Evolutionary conservation across 1,284 basidiomycete species (phyloP), one percentile per base, ranked within the genome.

Genomic region (Ustilago cynodontis): DNA sequence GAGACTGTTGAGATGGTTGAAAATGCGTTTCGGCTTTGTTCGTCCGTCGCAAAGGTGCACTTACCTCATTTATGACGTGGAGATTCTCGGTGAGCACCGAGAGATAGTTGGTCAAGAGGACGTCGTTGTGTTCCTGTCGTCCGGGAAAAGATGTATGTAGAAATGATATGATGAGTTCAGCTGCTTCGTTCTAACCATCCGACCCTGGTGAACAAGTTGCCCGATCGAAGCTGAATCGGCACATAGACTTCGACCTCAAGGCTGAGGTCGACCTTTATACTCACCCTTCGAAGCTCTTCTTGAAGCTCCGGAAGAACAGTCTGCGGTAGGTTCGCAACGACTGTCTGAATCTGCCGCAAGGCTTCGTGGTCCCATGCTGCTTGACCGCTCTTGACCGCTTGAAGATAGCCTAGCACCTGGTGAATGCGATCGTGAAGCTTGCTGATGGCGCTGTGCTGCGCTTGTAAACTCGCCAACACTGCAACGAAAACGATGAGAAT

Each of bases 401-500:
- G 45, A 13, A 83, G 56, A 86, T 99, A 98, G 84, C 91, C 89
- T 8, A 93, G 90, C 8, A 98, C 89, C 2, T 95, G 87, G 52
- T 91, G 81, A 65, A 98, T 93, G 59, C 96, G 91, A 79, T 97
- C 94, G 79, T 95, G 91, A 68, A 99, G 89, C 94, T 98, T 98
- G 84, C 93, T 92, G 65, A 98, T 93, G 9, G 97, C 96, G 61
- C 94, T 94, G 74, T 95, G 90, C 86, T 98, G 95, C 8, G 94
- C 93, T 62, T 93, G 92, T 57, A 98, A 87, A 87, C 94, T 92
- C 0, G 93, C 92, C 76, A 96, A 91, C 86, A 96, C 95, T 98
- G 50, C n/a, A 20, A 8, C 6, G 20, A 24, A 43, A 41, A 24
- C 9, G 20, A 14, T 33, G 28, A n/a, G 9, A 26, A 4, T 16